Conservation (phyloP, 805 yeast genomes). For the Zygoascus bituminiphila region DNA sequence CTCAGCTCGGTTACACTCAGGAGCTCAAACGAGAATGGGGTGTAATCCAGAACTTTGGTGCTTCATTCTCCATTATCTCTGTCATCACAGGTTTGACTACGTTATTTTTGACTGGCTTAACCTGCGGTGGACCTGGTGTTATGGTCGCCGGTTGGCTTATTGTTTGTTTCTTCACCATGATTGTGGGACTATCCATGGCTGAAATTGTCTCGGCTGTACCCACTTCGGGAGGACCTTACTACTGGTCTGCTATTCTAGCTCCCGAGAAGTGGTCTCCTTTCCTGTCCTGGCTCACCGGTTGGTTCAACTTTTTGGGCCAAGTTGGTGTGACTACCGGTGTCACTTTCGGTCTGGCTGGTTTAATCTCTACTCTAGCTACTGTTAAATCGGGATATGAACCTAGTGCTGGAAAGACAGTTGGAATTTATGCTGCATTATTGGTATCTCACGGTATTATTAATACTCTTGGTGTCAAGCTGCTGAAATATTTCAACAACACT, state of each 20-base stretch:
- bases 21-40: slow-evolving; percentile 55
- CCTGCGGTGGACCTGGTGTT: slow-evolving; percentile 57
- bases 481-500: slow-evolving; percentile 52
- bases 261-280: slow-evolving; percentile 19
- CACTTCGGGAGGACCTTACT: slow-evolving; percentile 67
- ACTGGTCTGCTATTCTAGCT: slow-evolving; percentile 41
- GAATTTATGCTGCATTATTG: slow-evolving; percentile 52
- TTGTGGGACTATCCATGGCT: slow-evolving; percentile 56
- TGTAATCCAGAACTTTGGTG: slow-evolving; percentile 58
- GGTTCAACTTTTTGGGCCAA: slow-evolving; percentile 21
- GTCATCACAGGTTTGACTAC: slow-evolving; percentile 57
- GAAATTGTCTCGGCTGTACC: slow-evolving; percentile 64
- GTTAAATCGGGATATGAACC: slow-evolving; percentile 14
- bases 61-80: slow-evolving; percentile 67
- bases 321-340: slow-evolving; percentile 19
- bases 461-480: slow-evolving; percentile 47
- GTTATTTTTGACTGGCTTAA: slow-evolving; percentile 49
- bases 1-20: slow-evolving; percentile 60
- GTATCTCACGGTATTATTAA: slow-evolving; percentile 45
- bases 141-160: slow-evolving; percentile 68
- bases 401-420: slow-evolving; percentile 14
- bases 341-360: slow-evolving; percentile 14
- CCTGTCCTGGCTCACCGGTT: slow-evolving; percentile 22
- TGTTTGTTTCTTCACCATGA: slow-evolving; percentile 46
- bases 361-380: slow-evolving; percentile 14